Evolutionary conservation across 139 green algal genomes (phyloP).

Genomic region (Chlamydomonas sp.): DNA sequence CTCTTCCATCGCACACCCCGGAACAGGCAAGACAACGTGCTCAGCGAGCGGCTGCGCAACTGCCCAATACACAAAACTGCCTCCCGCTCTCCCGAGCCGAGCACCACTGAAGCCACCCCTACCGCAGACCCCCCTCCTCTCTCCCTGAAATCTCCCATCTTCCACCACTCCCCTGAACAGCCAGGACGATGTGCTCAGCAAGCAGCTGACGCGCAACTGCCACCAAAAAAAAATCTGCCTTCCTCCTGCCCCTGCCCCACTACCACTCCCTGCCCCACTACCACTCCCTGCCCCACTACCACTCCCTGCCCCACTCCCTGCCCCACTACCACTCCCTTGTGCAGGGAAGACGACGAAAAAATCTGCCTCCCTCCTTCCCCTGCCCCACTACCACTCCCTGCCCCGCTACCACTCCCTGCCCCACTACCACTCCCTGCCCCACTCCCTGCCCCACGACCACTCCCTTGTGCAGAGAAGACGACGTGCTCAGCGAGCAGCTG

Average conservation of each 20-base stretch:
- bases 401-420: not conserved
- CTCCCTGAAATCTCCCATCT: too few species aligned
- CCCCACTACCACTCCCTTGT: conserved; percentile 11
- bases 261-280: not conserved
- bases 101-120: too few species aligned
- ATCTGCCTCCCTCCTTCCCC: not conserved
- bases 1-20: conserved; percentile 17
- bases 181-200: conserved; percentile 3
- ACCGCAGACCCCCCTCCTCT: too few species aligned
- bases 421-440: not conserved
- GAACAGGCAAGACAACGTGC: too few species aligned
- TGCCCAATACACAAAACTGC: not conserved
- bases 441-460: too few species aligned
- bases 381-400: not conserved
- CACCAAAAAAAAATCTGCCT: not conserved
- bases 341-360: not conserved
- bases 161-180: too few species aligned
- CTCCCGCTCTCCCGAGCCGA: not conserved
- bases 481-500: conserved; percentile 78
- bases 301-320: not conserved
- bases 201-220: not conserved
- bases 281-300: conserved; percentile 10
- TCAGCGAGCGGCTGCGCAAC: too few species aligned
- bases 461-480: conserved; percentile 42
- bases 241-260: not conserved